Percentiles rank a stretch among this genome's conserved stretches.
phyloP scores from a whole-genome alignment of 140 eudicot species.

The Oenanthe javanica region DNA sequence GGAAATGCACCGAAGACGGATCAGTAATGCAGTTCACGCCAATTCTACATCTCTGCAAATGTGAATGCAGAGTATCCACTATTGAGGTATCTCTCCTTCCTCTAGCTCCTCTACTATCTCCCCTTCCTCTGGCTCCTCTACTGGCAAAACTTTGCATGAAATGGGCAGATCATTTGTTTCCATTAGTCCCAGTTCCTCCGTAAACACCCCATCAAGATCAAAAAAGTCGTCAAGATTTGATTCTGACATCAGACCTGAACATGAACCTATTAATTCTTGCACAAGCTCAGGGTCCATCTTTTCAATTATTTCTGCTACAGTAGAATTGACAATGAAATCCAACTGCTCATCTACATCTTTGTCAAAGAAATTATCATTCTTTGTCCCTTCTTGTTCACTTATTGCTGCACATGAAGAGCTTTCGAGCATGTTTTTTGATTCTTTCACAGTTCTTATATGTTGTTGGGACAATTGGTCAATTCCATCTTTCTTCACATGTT shows the following conservation, averaged over 20 bases:
- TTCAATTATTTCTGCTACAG: constrained; percentile 19
- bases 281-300: constrained; percentile 45
- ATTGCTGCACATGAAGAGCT: constrained; percentile 1
- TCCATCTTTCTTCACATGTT: constrained; percentile 13
- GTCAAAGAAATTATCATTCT: not conserved
- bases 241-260: constrained; percentile 33
- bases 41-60: not conserved
- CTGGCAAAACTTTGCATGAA: not conserved
- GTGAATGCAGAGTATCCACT: not conserved
- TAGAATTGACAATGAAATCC: not conserved
- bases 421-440: not conserved
- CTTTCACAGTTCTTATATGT: not conserved
- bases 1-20: not conserved
- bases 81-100: constrained; percentile 43
- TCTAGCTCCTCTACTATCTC: constrained; percentile 18
- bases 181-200: constrained; percentile 21
- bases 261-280: constrained; percentile 6
- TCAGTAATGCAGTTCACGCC: not conserved
- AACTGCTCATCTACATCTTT: not conserved
- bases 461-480: not conserved
- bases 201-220: constrained; percentile 39
- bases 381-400: not conserved
- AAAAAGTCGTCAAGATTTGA: constrained; percentile 52
- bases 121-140: constrained; percentile 54
- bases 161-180: constrained; percentile 1